phyloP scores from a whole-genome alignment of 495 filamentous ascomycete species.

The Parathielavia hyrcaniae region DNA sequence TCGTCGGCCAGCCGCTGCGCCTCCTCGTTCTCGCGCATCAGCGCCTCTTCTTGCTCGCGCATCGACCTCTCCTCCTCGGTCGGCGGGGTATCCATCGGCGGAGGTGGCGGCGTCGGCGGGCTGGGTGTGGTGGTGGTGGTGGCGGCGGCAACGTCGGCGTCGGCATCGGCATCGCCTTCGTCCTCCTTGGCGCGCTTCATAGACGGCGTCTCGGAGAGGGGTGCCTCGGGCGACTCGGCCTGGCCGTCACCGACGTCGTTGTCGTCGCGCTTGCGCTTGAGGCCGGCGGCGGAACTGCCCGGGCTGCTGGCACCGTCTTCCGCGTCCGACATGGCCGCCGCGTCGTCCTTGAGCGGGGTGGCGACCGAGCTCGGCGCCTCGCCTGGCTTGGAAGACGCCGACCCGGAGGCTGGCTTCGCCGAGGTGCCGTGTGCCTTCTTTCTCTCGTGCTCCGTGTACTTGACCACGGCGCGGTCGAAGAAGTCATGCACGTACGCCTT shows the following conservation, averaged over 20 bases:
- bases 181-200: constrained; percentile 48
- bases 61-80: constrained; percentile 36
- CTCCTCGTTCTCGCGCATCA: constrained; percentile 37
- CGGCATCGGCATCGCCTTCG: constrained; percentile 23
- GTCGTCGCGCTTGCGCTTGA: constrained; percentile 57
- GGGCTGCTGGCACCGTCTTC: constrained; percentile 34
- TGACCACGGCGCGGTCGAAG: constrained; percentile 76
- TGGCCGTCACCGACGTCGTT: constrained; percentile 27
- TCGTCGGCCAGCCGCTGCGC: constrained; percentile 41
- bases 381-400: constrained; percentile 18
- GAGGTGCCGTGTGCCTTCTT: constrained; percentile 52
- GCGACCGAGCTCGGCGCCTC: constrained; percentile 15
- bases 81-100: constrained; percentile 30
- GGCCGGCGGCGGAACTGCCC: constrained; percentile 26
- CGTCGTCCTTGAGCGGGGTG: constrained; percentile 29
- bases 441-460: constrained; percentile 64
- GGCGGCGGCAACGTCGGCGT: constrained; percentile 33
- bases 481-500: constrained; percentile 75
- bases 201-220: constrained; percentile 42
- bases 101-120: constrained; percentile 43
- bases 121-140: constrained; percentile 36
- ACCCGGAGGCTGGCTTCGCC: background rate
- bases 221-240: constrained; percentile 27
- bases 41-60: constrained; percentile 40
- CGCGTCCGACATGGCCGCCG: constrained; percentile 25